phyloP scores from a whole-genome alignment of 2,329 filamentous ascomycete genomes.

The Samsoniella hepiali region DNA sequence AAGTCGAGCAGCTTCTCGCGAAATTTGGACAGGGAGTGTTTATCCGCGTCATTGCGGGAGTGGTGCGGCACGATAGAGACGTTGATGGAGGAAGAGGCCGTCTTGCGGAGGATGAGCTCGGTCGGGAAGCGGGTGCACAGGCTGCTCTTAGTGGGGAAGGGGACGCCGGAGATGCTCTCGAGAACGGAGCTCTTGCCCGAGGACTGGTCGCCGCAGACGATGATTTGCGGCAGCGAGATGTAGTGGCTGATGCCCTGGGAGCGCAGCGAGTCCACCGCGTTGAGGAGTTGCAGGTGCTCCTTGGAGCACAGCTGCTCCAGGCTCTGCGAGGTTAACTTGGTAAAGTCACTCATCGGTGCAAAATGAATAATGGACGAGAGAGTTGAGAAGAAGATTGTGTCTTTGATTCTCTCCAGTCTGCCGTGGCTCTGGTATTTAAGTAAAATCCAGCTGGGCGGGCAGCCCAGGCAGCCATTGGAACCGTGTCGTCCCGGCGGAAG shows the following conservation, averaged over 20 bases:
- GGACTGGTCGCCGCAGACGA: constrained; percentile 55
- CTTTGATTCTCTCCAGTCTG: not conserved
- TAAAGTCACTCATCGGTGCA: not conserved
- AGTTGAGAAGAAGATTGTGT: not conserved
- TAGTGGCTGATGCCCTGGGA: constrained; percentile 34
- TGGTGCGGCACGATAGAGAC: constrained; percentile 25
- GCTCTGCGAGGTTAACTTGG: not conserved
- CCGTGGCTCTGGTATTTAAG: not conserved
- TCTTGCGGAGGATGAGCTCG: constrained; percentile 46
- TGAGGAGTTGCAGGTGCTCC: constrained; percentile 30
- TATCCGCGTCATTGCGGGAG: constrained; percentile 6
- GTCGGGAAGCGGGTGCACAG: constrained; percentile 56
- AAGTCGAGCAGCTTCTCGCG: constrained; percentile 31
- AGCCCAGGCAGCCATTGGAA: not conserved
- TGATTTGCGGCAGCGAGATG: constrained; percentile 43
- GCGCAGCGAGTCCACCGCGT: constrained; percentile 36
- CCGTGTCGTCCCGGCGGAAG: not conserved
- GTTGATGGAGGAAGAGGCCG: constrained; percentile 21
- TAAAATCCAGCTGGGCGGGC: not conserved
- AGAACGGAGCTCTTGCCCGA: constrained; percentile 57
- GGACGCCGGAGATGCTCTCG: constrained; percentile 53
- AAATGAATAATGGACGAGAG: not conserved
- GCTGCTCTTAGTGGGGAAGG: constrained; percentile 50
- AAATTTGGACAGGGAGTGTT: not conserved
- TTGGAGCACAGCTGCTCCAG: constrained; percentile 11